Evolutionary conservation across 768 basidiomycete genomes (phyloP).

Genomic region (Tylopilus sp.): DNA sequence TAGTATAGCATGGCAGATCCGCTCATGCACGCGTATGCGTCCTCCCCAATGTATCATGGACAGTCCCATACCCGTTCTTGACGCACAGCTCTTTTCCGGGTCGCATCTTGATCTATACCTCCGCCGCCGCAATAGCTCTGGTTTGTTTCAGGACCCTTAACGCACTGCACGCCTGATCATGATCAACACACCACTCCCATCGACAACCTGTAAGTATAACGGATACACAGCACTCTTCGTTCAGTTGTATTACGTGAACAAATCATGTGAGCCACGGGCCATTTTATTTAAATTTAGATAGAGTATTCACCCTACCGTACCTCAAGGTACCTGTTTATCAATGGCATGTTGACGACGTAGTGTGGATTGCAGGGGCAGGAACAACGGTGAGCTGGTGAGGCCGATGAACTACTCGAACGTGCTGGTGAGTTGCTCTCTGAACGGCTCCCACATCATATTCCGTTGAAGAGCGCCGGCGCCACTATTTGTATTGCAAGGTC

Average conservation of each 20-base stretch:
- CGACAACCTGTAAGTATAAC: background rate
- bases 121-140: conserved; percentile 48
- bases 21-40: too few species aligned
- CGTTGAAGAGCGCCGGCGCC: conserved; percentile 50
- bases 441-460: conserved; percentile 21
- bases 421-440: background rate
- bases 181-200: background rate
- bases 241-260: too few species aligned
- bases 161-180: conserved; percentile 43
- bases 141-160: conserved; percentile 60
- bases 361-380: conserved; percentile 7
- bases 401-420: conserved; percentile 5
- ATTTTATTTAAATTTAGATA: background rate
- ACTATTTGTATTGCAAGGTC: conserved; percentile 50
- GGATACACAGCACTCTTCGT: too few species aligned
- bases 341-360: background rate
- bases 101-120: conserved; percentile 59
- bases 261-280: background rate
- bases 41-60: too few species aligned
- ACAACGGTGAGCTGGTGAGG: conserved; percentile 1
- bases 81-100: conserved; percentile 50
- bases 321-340: background rate
- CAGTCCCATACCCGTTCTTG: conserved; percentile 85
- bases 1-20: too few species aligned
- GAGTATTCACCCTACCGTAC: background rate